Evolutionary conservation across 2,329 filamentous ascomycete species (phyloP).

Genomic region (Ophiocordyceps sinensis): DNA sequence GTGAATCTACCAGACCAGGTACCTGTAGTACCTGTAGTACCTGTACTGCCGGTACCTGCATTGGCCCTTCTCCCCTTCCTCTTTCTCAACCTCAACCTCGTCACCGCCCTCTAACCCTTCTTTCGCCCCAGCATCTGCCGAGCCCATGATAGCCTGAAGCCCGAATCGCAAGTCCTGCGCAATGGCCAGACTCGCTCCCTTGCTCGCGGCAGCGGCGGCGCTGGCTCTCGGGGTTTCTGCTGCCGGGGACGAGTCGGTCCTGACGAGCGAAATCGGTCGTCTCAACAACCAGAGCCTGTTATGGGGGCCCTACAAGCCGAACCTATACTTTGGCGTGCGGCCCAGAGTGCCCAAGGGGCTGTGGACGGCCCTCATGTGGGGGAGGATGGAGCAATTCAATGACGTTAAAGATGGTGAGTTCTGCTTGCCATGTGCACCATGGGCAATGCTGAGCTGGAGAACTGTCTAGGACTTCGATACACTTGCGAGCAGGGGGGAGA

Average conservation of each 20-base stretch:
- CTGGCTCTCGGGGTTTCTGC: conserved; percentile 9
- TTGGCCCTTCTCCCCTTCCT: background rate
- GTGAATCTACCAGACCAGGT: no score
- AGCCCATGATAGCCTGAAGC: background rate
- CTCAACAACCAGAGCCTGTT: conserved; percentile 70
- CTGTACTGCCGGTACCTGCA: no score
- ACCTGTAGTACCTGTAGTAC: no score
- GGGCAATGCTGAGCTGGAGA: conserved; percentile 1
- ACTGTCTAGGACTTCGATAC: conserved; percentile 59
- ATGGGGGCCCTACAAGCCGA: conserved; percentile 92
- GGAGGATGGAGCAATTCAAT: conserved; percentile 63
- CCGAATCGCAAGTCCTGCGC: background rate
- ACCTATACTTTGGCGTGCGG: conserved; percentile 84
- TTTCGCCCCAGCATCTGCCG: background rate
- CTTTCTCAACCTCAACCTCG: background rate
- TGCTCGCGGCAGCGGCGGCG: conserved; percentile 15
- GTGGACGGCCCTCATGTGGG: conserved; percentile 77
- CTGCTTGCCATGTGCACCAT: background rate
- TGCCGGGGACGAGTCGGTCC: conserved; percentile 19
- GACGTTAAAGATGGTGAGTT: conserved; percentile 58
- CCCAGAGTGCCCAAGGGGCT: conserved; percentile 71
- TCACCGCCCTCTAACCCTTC: background rate
- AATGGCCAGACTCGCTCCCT: conserved; percentile 19
- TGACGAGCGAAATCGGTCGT: conserved; percentile 34
- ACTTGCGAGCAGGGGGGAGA: conserved; percentile 93